Conservation (phyloP, 768 basidiomycete species). For the Termitomyces sp. region DNA sequence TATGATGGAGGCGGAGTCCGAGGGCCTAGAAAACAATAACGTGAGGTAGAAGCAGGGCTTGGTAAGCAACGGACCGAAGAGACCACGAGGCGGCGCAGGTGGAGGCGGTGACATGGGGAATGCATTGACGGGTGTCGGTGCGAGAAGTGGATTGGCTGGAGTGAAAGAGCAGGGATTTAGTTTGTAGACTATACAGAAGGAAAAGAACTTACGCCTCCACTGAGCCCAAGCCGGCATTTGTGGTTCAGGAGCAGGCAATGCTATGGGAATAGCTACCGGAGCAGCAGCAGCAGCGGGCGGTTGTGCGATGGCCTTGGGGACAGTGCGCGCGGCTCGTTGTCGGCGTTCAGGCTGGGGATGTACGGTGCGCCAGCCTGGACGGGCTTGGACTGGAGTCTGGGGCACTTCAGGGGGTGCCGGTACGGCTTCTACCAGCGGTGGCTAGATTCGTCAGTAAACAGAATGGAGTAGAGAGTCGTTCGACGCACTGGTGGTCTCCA, state of each 20-base stretch:
- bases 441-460: background rate
- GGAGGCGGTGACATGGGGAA: constrained; percentile 5
- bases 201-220: constrained; percentile 5
- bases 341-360: constrained; percentile 57
- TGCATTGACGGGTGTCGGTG: constrained; percentile 8
- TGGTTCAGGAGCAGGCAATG: constrained; percentile 36
- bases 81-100: background rate
- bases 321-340: background rate
- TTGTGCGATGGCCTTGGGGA: background rate
- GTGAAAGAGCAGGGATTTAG: too few relatives aligned
- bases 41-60: too few relatives aligned
- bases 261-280: constrained; percentile 13
- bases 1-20: constrained; percentile 1
- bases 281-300: background rate
- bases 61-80: background rate
- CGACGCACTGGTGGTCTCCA: constrained; percentile 58
- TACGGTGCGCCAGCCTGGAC: constrained; percentile 75
- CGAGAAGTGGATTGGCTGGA: constrained; percentile 12
- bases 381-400: constrained; percentile 45
- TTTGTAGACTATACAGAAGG: too few relatives aligned
- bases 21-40: background rate
- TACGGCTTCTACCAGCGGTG: constrained; percentile 26
- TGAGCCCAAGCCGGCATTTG: constrained; percentile 75
- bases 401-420: constrained; percentile 19
- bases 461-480: background rate